phyloP scores from a whole-genome alignment of 768 basidiomycete species.

The Pleurotus citrinopileatus region DNA sequence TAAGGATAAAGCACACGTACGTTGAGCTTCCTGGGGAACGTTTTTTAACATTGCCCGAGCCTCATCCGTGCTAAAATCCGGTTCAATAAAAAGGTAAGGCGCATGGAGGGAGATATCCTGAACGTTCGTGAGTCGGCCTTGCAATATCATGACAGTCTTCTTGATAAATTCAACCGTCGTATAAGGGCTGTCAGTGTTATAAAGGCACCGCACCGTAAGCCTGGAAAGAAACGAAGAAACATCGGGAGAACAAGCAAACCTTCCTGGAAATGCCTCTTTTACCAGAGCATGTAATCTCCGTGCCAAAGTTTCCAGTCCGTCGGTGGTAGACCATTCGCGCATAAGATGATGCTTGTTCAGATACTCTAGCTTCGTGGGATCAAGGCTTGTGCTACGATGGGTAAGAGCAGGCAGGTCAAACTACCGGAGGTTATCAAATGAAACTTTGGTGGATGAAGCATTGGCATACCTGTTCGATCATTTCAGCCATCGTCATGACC shows the following conservation, averaged over 20 bases:
- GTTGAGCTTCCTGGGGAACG: conserved; percentile 43
- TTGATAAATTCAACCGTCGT: conserved; percentile 59
- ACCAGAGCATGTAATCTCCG: conserved; percentile 49
- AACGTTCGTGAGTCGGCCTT: conserved; percentile 71
- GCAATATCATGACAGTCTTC: conserved; percentile 57
- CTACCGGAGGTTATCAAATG: conserved; percentile 27
- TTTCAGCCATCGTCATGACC: conserved; percentile 62
- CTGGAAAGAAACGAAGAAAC: too few species aligned
- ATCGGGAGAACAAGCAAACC: too few species aligned
- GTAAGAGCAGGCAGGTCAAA: conserved; percentile 80
- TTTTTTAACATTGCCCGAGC: conserved; percentile 51
- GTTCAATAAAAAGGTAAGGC: conserved; percentile 78
- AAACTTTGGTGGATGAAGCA: background rate
- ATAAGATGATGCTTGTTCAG: conserved; percentile 87
- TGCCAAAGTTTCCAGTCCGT: conserved; percentile 53
- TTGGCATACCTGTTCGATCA: conserved; percentile 50
- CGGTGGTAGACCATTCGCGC: conserved; percentile 44
- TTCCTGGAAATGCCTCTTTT: conserved; percentile 56
- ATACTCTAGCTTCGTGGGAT: conserved; percentile 76
- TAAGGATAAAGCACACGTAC: conserved; percentile 14
- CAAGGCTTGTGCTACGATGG: conserved; percentile 80
- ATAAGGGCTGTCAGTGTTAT: too few species aligned
- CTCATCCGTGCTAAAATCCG: conserved; percentile 52
- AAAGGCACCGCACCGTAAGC: too few species aligned
- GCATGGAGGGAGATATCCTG: conserved; percentile 67